phyloP scores from a whole-genome alignment of 495 filamentous ascomycete genomes.

The Penicillium crystallinum region DNA sequence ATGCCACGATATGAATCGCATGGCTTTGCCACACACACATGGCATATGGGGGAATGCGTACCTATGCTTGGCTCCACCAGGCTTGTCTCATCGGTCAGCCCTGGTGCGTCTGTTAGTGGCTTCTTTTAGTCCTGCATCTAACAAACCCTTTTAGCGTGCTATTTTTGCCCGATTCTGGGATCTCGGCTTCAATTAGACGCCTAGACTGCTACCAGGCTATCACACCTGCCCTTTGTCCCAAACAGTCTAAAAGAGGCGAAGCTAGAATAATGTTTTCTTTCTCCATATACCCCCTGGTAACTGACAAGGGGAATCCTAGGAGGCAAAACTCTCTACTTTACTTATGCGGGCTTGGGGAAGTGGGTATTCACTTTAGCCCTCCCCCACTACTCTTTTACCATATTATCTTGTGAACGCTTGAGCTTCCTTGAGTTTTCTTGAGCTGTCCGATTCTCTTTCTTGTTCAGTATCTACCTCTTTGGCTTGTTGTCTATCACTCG shows the following conservation, averaged over 20 bases:
- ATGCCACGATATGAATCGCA: conserved; percentile 14
- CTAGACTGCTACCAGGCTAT: conserved; percentile 7
- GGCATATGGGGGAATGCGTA: conserved; percentile 2
- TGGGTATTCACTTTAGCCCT: conserved; percentile 3
- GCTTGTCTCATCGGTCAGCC: conserved; percentile 14
- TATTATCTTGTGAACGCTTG: conserved; percentile 1
- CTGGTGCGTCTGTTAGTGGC: conserved; percentile 12
- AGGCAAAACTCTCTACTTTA: conserved; percentile 1
- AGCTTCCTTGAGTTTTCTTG: conserved; percentile 1
- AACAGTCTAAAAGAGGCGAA: conserved; percentile 18
- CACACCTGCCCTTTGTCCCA: background rate
- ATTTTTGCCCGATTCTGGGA: conserved; percentile 17
- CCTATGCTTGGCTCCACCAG: conserved; percentile 11
- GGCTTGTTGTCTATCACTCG: background rate
- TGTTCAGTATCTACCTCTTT: background rate
- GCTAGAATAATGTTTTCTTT: conserved; percentile 1
- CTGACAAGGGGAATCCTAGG: conserved; percentile 6
- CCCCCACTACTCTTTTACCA: conserved; percentile 9
- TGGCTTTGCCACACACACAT: conserved; percentile 21
- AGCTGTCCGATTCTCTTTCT: background rate
- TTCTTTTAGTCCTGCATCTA: conserved; percentile 4
- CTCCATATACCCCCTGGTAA: conserved; percentile 1
- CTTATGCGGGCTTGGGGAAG: conserved; percentile 4
- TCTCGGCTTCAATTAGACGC: conserved; percentile 1
- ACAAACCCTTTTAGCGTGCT: conserved; percentile 12